These are phyloP conservation scores for Hortiboletus campestris DNA, from an alignment of 768 basidiomycete species.

Conservation along the genomic window DNA sequence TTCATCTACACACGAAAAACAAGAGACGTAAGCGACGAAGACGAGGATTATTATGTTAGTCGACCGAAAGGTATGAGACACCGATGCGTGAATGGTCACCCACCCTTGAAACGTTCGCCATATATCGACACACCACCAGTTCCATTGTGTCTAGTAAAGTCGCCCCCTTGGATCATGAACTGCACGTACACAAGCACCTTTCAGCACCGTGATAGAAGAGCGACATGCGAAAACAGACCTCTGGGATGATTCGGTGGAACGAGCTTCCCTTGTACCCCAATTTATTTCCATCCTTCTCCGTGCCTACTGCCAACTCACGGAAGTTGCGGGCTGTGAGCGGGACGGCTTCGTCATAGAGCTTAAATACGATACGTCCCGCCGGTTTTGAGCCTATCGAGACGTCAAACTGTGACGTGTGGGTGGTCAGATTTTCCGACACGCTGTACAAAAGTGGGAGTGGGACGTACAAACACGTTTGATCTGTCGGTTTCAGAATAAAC, in stretches of 20 bases:
- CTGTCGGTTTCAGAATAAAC: constrained; percentile 9
- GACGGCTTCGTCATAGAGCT: constrained; percentile 79
- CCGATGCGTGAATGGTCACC: constrained; percentile 15
- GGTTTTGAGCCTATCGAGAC: constrained; percentile 57
- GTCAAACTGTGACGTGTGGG: constrained; percentile 49
- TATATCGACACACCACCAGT: constrained; percentile 88
- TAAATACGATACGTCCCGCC: constrained; percentile 75
- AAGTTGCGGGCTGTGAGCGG: constrained; percentile 82
- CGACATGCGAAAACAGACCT: constrained; percentile 35
- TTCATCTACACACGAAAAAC: constrained; percentile 46
- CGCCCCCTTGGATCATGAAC: constrained; percentile 89
- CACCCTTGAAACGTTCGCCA: constrained; percentile 74
- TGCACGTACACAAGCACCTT: constrained; percentile 14
- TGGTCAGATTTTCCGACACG: not conserved
- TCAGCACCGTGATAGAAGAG: not conserved
- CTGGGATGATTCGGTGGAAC: constrained; percentile 76
- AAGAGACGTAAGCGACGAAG: not conserved
- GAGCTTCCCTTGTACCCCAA: constrained; percentile 68
- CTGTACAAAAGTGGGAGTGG: constrained; percentile 5
- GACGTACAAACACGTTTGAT: constrained; percentile 34
- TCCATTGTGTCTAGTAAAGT: constrained; percentile 74
- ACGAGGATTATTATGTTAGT: not conserved
- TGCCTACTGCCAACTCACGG: constrained; percentile 68
- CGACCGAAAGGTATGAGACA: not conserved
- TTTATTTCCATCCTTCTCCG: constrained; percentile 41